These are phyloP conservation scores for Pinus albicaulis DNA, from an alignment of 75 land plant species.

Conservation along the genomic window DNA sequence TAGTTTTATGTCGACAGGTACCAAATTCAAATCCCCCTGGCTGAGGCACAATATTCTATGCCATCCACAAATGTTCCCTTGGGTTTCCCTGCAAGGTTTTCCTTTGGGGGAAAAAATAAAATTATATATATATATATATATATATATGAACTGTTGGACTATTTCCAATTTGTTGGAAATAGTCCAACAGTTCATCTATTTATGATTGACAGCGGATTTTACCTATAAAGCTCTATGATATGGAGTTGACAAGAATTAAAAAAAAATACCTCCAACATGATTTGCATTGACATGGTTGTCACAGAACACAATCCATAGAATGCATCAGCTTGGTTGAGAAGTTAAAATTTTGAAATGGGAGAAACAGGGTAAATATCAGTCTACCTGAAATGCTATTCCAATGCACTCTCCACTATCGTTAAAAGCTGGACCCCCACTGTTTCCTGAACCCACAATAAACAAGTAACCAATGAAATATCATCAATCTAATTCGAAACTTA, in stretches of 20 bases:
- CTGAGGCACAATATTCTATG: no score
- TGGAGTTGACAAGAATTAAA: background rate
- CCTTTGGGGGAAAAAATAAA: no score
- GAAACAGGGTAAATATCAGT: background rate
- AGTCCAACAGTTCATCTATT: no score
- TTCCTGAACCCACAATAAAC: constrained; percentile 51
- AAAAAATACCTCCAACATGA: background rate
- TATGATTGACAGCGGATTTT: no score
- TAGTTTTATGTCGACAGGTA: no score
- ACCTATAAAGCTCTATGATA: background rate
- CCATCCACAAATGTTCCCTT: no score
- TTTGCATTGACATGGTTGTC: background rate
- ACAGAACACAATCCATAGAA: background rate
- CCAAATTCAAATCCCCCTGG: no score
- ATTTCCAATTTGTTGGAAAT: no score
- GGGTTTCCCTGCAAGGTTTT: no score
- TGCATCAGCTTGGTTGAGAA: background rate
- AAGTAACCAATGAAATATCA: background rate
- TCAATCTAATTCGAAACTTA: background rate
- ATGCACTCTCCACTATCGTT: constrained; percentile 95
- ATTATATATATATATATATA: no score
- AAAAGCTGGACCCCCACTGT: constrained; percentile 99
- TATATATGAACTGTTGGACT: no score
- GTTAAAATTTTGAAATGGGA: background rate
- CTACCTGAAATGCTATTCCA: constrained; percentile 98